These are phyloP conservation scores for Moniliophthora roreri DNA, from an alignment of 1,284 basidiomycete species.

Conservation along the genomic window DNA sequence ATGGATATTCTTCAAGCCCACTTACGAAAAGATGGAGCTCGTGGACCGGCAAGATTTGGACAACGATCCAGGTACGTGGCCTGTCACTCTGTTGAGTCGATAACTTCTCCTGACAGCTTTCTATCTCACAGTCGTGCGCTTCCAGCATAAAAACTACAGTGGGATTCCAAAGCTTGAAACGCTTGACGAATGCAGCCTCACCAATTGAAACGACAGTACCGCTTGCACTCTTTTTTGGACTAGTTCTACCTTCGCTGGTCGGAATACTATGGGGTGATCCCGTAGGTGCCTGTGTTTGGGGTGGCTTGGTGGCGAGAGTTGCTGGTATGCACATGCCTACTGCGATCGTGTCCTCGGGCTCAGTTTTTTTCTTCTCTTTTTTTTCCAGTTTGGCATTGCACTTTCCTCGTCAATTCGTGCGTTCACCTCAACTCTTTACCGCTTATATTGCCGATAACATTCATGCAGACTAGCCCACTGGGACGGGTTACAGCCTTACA, in stretches of 20 bases:
- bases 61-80: conserved; percentile 57
- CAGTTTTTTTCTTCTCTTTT: not conserved
- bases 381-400: conserved; percentile 70
- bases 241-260: conserved; percentile 54
- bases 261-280: conserved; percentile 61
- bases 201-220: conserved; percentile 38
- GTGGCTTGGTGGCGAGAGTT: conserved; percentile 60
- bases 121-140: conserved; percentile 63
- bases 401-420: conserved; percentile 78
- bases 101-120: not conserved
- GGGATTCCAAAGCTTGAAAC: conserved; percentile 10
- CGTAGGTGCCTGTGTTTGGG: conserved; percentile 68
- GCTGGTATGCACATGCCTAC: conserved; percentile 39
- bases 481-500: conserved; percentile 77
- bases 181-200: not conserved
- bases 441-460: not conserved
- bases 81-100: not conserved
- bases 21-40: conserved; percentile 60
- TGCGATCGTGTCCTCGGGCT: not conserved
- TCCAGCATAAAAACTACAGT: conserved; percentile 76
- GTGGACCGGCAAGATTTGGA: conserved; percentile 76
- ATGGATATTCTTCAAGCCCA: conserved; percentile 82
- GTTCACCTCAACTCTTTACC: conserved; percentile 21
- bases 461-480: conserved; percentile 66
- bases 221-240: conserved; percentile 59